Percentiles rank a stretch among this genome's conserved stretches.
These are phyloP conservation scores for Pythium aphanidermatum DNA, from an alignment of 352 stramenopile species.

Conservation along the genomic window DNA sequence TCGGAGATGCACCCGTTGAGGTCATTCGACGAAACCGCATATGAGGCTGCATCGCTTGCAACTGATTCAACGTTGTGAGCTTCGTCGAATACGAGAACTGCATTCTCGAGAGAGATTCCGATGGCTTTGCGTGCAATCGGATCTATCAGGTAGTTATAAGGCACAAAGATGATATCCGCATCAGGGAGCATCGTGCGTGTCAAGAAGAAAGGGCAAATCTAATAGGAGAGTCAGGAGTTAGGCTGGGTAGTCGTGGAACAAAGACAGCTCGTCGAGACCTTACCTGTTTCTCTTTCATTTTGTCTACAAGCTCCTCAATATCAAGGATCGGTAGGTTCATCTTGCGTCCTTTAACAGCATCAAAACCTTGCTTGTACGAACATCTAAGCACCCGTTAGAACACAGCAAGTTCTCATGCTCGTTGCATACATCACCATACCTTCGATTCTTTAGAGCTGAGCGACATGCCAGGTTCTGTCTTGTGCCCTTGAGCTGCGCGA, in stretches of 20 bases:
- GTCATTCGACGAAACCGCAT: slow-evolving; percentile 92
- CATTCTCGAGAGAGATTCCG: slow-evolving; percentile 94
- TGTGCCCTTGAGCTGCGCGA: slow-evolving; percentile 78
- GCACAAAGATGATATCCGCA: slow-evolving; percentile 97
- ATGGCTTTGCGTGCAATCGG: slow-evolving; percentile 84
- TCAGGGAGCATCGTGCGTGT: slow-evolving; percentile 87
- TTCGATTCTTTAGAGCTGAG: slow-evolving; percentile 81
- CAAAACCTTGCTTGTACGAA: slow-evolving; percentile 74
- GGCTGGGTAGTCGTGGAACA: too few species aligned
- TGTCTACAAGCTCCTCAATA: slow-evolving; percentile 97
- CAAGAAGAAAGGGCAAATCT: slow-evolving; percentile 98
- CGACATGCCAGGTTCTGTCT: slow-evolving; percentile 86
- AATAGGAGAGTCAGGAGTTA: too few species aligned
- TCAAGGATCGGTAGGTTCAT: slow-evolving; percentile 90
- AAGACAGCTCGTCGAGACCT: too few species aligned
- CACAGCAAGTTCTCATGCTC: neutral
- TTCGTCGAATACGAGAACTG: slow-evolving; percentile 99
- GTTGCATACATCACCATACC: slow-evolving; percentile 35
- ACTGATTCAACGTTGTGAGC: slow-evolving; percentile 98
- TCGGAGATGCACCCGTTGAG: slow-evolving; percentile 93
- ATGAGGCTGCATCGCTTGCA: slow-evolving; percentile 93
- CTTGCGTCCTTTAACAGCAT: slow-evolving; percentile 42
- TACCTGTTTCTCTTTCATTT: slow-evolving; percentile 77
- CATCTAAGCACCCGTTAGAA: too few species aligned
- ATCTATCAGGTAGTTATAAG: slow-evolving; percentile 99